phyloP scores from a whole-genome alignment of 148 eudicot genomes.

The Fagopyrum tataricum region DNA sequence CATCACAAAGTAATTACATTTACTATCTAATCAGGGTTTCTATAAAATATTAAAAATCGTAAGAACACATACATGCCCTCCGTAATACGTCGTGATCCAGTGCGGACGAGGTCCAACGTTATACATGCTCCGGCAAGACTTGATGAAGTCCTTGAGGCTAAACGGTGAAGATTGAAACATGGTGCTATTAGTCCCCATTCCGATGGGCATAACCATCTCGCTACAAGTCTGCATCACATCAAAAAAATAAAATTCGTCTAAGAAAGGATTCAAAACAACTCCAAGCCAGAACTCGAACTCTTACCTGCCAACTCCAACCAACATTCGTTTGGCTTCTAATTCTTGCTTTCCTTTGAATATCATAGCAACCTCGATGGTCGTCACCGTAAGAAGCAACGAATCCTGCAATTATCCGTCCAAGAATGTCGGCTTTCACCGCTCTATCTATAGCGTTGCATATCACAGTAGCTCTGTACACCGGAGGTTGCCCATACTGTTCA shows the following conservation, averaged over 20 bases:
- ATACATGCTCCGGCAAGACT: slow-evolving; percentile 14
- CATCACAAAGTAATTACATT: no score
- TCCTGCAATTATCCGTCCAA: background rate
- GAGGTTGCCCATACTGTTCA: background rate
- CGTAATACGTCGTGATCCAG: slow-evolving; percentile 38
- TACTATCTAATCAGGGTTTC: no score
- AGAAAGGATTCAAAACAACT: no score
- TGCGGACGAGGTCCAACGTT: slow-evolving; percentile 32
- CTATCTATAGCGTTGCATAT: background rate
- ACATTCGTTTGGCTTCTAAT: background rate
- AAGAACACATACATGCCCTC: slow-evolving; percentile 16
- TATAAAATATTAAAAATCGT: no score
- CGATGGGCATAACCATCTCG: slow-evolving; percentile 26
- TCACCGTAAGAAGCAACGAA: background rate
- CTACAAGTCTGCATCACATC: background rate
- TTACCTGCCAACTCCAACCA: slow-evolving; percentile 7
- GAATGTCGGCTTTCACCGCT: background rate
- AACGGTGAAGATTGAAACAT: slow-evolving; percentile 32
- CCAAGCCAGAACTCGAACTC: no score
- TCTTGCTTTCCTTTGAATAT: background rate
- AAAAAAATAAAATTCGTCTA: no score
- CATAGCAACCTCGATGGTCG: background rate
- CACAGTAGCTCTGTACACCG: background rate
- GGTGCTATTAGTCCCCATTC: slow-evolving; percentile 26
- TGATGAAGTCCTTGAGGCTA: background rate